A percentile compares a stretch with the other conserved stretches of the same genome.
Evolutionary conservation across 345 rosid species (phyloP).

Genomic region (Aurinia saxatilis): DNA sequence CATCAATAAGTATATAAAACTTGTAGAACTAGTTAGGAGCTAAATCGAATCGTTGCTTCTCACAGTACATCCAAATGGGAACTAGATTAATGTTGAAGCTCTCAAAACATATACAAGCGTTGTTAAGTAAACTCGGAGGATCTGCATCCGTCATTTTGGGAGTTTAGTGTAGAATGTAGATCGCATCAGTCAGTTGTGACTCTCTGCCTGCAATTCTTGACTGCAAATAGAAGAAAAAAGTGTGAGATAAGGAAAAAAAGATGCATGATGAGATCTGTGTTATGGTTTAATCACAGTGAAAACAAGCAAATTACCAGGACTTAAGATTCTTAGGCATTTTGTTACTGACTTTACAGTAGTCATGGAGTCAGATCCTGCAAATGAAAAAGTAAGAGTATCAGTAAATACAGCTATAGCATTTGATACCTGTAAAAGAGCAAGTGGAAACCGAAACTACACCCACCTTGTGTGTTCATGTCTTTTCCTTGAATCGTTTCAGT

Average conservation of each 20-base stretch:
- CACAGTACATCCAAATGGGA: neutral
- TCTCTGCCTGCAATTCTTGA: slow-evolving; percentile 29
- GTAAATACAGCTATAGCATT: neutral
- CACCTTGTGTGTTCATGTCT: slow-evolving; percentile 44
- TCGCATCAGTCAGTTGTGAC: slow-evolving; percentile 4
- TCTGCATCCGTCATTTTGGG: neutral
- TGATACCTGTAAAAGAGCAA: neutral
- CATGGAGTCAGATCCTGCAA: slow-evolving; percentile 44
- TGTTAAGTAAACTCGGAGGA: neutral
- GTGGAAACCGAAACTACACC: neutral
- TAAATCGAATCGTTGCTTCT: neutral
- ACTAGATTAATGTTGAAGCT: neutral
- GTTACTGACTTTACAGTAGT: slow-evolving; percentile 55
- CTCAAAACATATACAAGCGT: neutral
- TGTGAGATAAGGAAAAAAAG: neutral
- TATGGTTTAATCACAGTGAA: neutral
- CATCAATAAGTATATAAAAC: too few relatives aligned
- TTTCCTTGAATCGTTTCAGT: slow-evolving; percentile 46
- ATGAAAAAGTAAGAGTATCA: neutral
- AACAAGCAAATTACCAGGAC: slow-evolving; percentile 48
- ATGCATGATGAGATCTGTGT: neutral
- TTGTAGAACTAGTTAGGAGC: neutral
- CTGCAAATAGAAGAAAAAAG: slow-evolving; percentile 32
- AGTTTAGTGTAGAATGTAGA: neutral
- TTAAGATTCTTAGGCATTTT: slow-evolving; percentile 55